phyloP scores from a whole-genome alignment of 2,329 filamentous ascomycete genomes.

The Phoma herbarum region DNA sequence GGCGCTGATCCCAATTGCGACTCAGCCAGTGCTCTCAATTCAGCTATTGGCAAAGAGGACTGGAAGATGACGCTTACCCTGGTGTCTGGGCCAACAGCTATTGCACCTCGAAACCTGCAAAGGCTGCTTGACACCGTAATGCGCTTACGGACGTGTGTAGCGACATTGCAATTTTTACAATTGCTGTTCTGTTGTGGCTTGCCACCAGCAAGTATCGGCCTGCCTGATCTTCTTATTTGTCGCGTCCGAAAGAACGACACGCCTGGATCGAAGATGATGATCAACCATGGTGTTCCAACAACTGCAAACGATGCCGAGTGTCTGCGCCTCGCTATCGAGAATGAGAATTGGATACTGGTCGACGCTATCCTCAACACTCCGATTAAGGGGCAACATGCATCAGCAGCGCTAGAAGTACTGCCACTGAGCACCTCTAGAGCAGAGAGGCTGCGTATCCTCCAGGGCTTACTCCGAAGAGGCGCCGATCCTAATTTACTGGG shows the following conservation, averaged over 20 bases:
- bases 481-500: conserved; percentile 40
- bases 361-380: conserved; percentile 38
- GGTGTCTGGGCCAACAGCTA: conserved; percentile 38
- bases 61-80: conserved; percentile 43
- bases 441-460: conserved; percentile 40
- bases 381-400: conserved; percentile 41
- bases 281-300: conserved; percentile 40
- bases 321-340: conserved; percentile 36
- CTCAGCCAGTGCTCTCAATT: conserved; percentile 43
- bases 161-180: conserved; percentile 43
- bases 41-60: conserved; percentile 42
- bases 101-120: conserved; percentile 38
- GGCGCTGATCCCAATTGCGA: conserved; percentile 50
- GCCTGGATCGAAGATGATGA: conserved; percentile 42
- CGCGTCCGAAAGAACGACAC: conserved; percentile 42
- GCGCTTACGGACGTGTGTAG: conserved; percentile 38
- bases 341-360: conserved; percentile 42
- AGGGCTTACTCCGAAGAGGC: conserved; percentile 38
- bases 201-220: conserved; percentile 35
- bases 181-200: conserved; percentile 48
- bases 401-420: conserved; percentile 36
- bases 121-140: conserved; percentile 42
- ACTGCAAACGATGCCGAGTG: conserved; percentile 43
- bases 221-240: conserved; percentile 42
- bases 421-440: conserved; percentile 29